Evolutionary conservation across 345 rosid genomes (phyloP).

Genomic region (Kernera saxatilis): DNA sequence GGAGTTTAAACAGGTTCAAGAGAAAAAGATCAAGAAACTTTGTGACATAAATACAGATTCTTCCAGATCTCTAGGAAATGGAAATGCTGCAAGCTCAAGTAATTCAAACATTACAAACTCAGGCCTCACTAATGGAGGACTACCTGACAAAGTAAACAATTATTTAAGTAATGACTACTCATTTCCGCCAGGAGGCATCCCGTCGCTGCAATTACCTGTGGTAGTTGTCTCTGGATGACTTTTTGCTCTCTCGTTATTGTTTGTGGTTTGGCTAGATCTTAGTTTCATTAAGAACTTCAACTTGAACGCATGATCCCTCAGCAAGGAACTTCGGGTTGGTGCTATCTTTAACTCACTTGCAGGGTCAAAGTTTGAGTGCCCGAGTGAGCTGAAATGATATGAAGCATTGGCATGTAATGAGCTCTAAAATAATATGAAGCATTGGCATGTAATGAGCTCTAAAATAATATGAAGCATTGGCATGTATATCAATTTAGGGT

Average conservation of each 20-base stretch:
- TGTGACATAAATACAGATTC: constrained; percentile 80
- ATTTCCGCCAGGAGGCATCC: constrained; percentile 64
- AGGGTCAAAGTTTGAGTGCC: neutral
- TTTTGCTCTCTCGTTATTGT: neutral
- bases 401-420: neutral
- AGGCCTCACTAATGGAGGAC: constrained; percentile 59
- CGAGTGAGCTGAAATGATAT: constrained; percentile 16
- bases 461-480: neutral
- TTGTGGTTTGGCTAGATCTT: neutral
- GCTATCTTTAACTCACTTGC: neutral
- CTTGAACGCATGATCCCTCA: neutral
- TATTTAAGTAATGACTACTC: constrained; percentile 44
- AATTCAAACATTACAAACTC: constrained; percentile 40
- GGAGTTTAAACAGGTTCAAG: constrained; percentile 66
- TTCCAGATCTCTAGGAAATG: constrained; percentile 63
- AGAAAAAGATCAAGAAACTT: constrained; percentile 81
- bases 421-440: neutral
- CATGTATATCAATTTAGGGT: neutral
- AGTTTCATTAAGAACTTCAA: neutral
- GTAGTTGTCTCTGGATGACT: constrained; percentile 45
- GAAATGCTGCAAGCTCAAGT: constrained; percentile 65
- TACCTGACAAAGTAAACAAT: constrained; percentile 39
- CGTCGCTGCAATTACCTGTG: constrained; percentile 75
- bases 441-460: neutral
- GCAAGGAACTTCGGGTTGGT: neutral